These are phyloP conservation scores for Sporothrix humicola DNA, from an alignment of 2,329 filamentous ascomycete species.

Conservation along the genomic window DNA sequence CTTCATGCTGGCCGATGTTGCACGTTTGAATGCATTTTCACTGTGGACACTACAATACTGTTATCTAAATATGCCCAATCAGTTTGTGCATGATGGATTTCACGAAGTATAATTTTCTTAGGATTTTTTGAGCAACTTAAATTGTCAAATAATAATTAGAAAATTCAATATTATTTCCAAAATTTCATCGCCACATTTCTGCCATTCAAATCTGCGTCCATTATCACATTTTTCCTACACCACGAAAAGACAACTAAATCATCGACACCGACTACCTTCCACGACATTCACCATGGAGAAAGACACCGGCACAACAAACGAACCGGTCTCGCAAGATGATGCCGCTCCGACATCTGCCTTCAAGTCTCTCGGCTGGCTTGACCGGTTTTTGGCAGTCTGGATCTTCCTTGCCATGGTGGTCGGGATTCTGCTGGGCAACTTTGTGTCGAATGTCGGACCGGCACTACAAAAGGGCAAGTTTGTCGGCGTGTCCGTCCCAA, in stretches of 20 bases:
- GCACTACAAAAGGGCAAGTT: constrained; percentile 74
- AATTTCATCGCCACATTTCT: too few relatives aligned
- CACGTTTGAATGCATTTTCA: too few relatives aligned
- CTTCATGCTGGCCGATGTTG: not conserved
- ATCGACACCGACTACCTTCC: too few relatives aligned
- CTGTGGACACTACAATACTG: too few relatives aligned
- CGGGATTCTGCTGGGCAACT: constrained; percentile 77
- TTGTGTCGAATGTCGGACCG: constrained; percentile 66
- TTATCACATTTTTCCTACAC: too few relatives aligned
- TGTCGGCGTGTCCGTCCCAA: constrained; percentile 55
- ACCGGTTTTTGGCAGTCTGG: constrained; percentile 71
- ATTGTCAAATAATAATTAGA: not conserved
- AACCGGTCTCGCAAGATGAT: too few relatives aligned
- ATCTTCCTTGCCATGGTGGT: constrained; percentile 79
- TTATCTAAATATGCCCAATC: not conserved
- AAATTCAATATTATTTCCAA: too few relatives aligned
- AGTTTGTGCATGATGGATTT: not conserved
- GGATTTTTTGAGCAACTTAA: not conserved
- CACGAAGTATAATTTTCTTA: not conserved
- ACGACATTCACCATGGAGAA: not conserved
- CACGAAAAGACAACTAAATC: too few relatives aligned
- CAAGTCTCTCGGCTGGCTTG: constrained; percentile 63
- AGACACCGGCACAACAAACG: not conserved
- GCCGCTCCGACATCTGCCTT: constrained; percentile 49
- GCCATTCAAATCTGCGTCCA: too few relatives aligned